phyloP scores from a whole-genome alignment of 2,329 filamentous ascomycete species.

The Fusarium continuum region DNA sequence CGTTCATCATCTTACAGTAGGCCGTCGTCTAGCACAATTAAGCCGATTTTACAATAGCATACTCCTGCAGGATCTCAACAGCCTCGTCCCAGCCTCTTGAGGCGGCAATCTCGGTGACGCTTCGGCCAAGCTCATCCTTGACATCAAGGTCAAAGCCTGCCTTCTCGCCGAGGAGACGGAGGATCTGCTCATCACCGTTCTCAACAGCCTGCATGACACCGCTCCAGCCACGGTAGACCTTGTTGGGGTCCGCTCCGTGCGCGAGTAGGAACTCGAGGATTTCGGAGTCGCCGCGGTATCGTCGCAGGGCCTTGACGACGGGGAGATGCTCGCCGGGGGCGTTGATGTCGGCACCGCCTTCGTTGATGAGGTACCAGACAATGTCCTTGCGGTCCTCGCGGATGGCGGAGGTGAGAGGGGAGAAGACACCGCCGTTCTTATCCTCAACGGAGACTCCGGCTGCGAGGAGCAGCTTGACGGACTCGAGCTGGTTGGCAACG shows the following conservation, averaged over 20 bases:
- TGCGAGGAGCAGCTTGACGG: slow-evolving; percentile 70
- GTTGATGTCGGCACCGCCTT: slow-evolving; percentile 71
- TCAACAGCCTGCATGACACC: slow-evolving; percentile 72
- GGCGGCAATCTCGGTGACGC: slow-evolving; percentile 66
- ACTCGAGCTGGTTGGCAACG: slow-evolving; percentile 71
- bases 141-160: slow-evolving; percentile 61
- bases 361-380: slow-evolving; percentile 67
- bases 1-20: slow-evolving; percentile 35
- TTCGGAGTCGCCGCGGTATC: slow-evolving; percentile 64
- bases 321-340: slow-evolving; percentile 75
- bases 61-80: slow-evolving; percentile 53
- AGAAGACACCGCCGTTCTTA: slow-evolving; percentile 78
- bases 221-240: slow-evolving; percentile 73
- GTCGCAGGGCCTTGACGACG: slow-evolving; percentile 73
- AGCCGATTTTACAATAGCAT: slow-evolving; percentile 21
- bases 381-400: slow-evolving; percentile 70
- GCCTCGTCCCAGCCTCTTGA: slow-evolving; percentile 68
- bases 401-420: slow-evolving; percentile 72
- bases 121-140: slow-evolving; percentile 63
- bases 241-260: slow-evolving; percentile 73
- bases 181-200: slow-evolving; percentile 65
- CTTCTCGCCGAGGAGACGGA: slow-evolving; percentile 61
- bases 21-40: slow-evolving; percentile 1
- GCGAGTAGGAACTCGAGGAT: slow-evolving; percentile 71
- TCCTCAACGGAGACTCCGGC: slow-evolving; percentile 75